Evolutionary conservation across 1,139 yeast species (phyloP).

Genomic region (Debaryomycetaceae sp.): DNA sequence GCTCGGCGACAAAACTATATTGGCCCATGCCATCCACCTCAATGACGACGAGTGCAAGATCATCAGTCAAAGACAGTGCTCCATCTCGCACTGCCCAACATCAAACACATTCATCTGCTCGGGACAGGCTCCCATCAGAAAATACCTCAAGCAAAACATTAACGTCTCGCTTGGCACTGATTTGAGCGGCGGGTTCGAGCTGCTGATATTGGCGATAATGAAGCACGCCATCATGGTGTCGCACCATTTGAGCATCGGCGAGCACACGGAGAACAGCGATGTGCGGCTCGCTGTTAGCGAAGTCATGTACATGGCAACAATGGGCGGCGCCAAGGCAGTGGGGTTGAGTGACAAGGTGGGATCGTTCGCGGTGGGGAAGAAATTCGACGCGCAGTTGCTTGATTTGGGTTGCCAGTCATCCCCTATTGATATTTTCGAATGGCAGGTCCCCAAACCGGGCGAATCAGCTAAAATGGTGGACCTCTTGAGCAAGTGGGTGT

Average conservation of each 20-base stretch:
- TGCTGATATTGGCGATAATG: slow-evolving; percentile 71
- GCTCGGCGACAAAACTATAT: slow-evolving; percentile 60
- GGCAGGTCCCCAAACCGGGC: slow-evolving; percentile 43
- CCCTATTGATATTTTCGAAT: slow-evolving; percentile 68
- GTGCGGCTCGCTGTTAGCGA: slow-evolving; percentile 62
- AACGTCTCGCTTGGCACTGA: slow-evolving; percentile 90
- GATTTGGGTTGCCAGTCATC: slow-evolving; percentile 52
- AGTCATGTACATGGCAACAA: slow-evolving; percentile 75
- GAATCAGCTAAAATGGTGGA: slow-evolving; percentile 36
- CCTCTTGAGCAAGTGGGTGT: slow-evolving; percentile 85
- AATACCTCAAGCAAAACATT: slow-evolving; percentile 60
- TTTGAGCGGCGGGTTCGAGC: slow-evolving; percentile 86
- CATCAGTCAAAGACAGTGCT: slow-evolving; percentile 52
- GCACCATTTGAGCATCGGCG: slow-evolving; percentile 71
- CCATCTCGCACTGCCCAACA: slow-evolving; percentile 91
- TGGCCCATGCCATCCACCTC: slow-evolving; percentile 89
- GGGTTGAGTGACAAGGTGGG: slow-evolving; percentile 60
- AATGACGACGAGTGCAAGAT: slow-evolving; percentile 57
- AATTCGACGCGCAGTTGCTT: slow-evolving; percentile 79
- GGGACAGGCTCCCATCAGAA: slow-evolving; percentile 79
- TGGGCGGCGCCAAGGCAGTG: slow-evolving; percentile 85
- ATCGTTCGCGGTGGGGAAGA: slow-evolving; percentile 67
- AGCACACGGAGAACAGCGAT: slow-evolving; percentile 14
- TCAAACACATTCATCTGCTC: slow-evolving; percentile 86
- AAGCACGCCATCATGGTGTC: slow-evolving; percentile 80